Base-by-base conservation (phyloP, 2,329 filamentous ascomycete species). In the Harringtonia lauricola region DNA sequence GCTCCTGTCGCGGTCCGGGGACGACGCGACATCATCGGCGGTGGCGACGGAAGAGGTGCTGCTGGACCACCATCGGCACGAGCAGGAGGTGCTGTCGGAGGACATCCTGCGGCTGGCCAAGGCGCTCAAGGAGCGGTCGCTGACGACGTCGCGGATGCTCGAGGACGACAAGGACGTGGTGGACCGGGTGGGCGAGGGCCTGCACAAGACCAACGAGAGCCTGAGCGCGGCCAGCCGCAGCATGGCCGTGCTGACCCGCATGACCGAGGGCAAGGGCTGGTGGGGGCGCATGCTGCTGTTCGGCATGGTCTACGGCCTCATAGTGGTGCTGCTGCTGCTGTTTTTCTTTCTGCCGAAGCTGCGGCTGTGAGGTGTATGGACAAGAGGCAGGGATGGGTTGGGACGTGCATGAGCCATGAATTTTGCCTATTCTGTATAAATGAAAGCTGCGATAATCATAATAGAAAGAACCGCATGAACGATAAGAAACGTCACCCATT, bases 261-360 rank as follows among this genome's bases (percentile, higher is more conserved):
- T 94, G 79, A 87, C 83, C 15, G 90, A 95, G 65, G 89, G 88
- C 4, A 81, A 83, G 58, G 88, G 88, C 0, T 94, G 84, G 83
- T 87, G 76, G 78, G 88, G 83, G 7, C 68, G 89, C 42, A 76
- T 94, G 68, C 70, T 90, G 64, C 68, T 95, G 48, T 95, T 92
- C 67, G 82, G 71, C 33, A 83, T 86, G 72, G 88, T 95, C 39
- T 84, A 81, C 54, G 86, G 77, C 26, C 61, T 95, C 49, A 90
- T 87, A 81, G 54, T 94, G n/a, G 64, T 78, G 22, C 74, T 87
- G 17, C 66, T 95, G 30, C 54, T 94, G 58, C 62, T 95, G 51
- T 89, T 95, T 13, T 90, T 90, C 66, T 72, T 90, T 41, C 67
- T 87, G 58, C 90, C 90, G 0, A 96, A 95, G 68, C 63, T 95